These are phyloP conservation scores for Wickerhamomyces chaumierensis DNA, from an alignment of 805 yeast species.

Conservation along the genomic window DNA sequence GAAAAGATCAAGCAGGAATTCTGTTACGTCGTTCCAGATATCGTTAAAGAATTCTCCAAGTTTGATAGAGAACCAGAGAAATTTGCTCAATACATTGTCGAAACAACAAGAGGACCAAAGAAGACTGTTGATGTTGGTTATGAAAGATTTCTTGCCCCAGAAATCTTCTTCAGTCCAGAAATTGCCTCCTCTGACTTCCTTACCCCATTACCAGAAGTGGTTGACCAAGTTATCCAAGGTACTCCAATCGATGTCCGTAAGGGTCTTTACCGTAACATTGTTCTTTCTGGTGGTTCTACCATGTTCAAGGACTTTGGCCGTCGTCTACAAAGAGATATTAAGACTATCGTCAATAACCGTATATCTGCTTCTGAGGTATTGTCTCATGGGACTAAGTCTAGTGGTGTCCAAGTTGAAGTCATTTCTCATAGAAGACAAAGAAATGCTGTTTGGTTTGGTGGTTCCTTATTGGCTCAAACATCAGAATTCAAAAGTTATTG, in stretches of 20 bases:
- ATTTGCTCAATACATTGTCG: conserved; percentile 87
- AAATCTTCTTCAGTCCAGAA: conserved; percentile 95
- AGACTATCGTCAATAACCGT: conserved; percentile 78
- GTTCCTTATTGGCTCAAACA: conserved; percentile 92
- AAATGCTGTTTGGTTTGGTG: conserved; percentile 99
- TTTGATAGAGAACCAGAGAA: conserved; percentile 90
- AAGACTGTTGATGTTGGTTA: conserved; percentile 87
- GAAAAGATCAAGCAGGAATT: conserved; percentile 94
- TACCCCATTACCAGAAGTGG: conserved; percentile 93
- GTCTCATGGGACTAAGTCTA: conserved; percentile 55
- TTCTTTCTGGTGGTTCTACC: conserved; percentile 93
- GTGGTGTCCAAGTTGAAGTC: conserved; percentile 96
- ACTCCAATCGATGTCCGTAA: conserved; percentile 98
- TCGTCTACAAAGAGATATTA: conserved; percentile 90
- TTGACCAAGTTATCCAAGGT: conserved; percentile 88
- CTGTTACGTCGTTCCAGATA: conserved; percentile 96
- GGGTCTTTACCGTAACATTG: conserved; percentile 90
- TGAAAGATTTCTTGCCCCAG: conserved; percentile 98
- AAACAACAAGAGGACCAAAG: conserved; percentile 48
- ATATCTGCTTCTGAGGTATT: conserved; percentile 69
- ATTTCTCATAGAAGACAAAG: conserved; percentile 95
- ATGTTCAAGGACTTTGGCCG: conserved; percentile 98
- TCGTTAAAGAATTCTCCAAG: conserved; percentile 90
- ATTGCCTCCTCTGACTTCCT: conserved; percentile 90
- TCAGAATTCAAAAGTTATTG: conserved; percentile 93